Conservation (phyloP, 106 monocot genomes). For the Chionographis japonica region DNA sequence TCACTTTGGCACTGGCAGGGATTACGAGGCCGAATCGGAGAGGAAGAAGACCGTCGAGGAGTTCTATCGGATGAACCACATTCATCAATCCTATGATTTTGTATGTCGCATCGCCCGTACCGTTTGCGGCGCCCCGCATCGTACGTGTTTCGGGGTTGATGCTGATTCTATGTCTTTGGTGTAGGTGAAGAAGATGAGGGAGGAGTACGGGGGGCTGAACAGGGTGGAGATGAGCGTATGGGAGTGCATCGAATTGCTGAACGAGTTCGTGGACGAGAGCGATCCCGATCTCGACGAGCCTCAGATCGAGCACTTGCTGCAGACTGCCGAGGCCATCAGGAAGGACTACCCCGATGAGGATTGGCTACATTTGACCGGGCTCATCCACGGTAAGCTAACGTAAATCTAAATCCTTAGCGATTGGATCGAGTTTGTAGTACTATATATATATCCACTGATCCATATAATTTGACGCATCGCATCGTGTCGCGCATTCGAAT, state of each 20-base stretch:
- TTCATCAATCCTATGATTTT: constrained; percentile 46
- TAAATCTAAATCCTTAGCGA: neutral
- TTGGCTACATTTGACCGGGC: constrained; percentile 79
- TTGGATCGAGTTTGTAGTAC: too few relatives aligned
- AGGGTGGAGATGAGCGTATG: constrained; percentile 74
- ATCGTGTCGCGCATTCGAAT: neutral
- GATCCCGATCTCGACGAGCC: constrained; percentile 83
- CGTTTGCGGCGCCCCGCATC: neutral
- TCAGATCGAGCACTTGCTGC: constrained; percentile 83
- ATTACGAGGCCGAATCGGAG: constrained; percentile 49
- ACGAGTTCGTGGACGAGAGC: constrained; percentile 72
- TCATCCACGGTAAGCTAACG: constrained; percentile 47
- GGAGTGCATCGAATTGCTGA: constrained; percentile 72
- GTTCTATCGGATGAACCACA: constrained; percentile 59
- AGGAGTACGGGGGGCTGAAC: constrained; percentile 57
- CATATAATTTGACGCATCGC: too few relatives aligned
- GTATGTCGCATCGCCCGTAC: constrained; percentile 13
- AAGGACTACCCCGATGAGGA: constrained; percentile 76
- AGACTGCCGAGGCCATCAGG: constrained; percentile 82
- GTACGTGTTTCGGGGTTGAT: too few relatives aligned
- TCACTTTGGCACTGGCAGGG: constrained; percentile 32
- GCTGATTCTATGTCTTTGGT: neutral
- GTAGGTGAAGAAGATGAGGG: constrained; percentile 60
- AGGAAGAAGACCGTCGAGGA: constrained; percentile 56
- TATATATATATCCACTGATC: neutral